A percentile compares a stretch with the other conserved stretches of the same genome.
phyloP scores from a whole-genome alignment of 148 eudicot species.

The Camellia sinensis region DNA sequence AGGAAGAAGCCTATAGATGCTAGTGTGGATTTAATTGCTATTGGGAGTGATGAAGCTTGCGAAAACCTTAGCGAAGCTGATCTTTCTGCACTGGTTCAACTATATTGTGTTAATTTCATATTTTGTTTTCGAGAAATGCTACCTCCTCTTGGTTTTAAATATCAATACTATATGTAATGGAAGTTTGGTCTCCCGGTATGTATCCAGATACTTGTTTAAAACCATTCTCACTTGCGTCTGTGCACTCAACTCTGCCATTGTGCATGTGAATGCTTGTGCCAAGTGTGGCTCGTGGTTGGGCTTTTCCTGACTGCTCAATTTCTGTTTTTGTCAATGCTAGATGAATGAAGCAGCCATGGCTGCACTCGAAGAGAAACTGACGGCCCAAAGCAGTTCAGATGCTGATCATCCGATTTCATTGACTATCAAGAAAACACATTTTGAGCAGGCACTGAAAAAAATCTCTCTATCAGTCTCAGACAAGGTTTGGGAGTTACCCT shows the following conservation, averaged over 20 bases:
- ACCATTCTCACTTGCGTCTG: no score
- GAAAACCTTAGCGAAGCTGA: constrained; percentile 83
- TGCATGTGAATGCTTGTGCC: neutral
- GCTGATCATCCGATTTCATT: neutral
- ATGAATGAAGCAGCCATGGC: constrained; percentile 79
- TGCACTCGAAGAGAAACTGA: constrained; percentile 56
- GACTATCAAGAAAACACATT: constrained; percentile 40
- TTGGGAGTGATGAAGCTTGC: constrained; percentile 53
- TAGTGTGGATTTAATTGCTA: constrained; percentile 61
- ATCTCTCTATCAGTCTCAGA: constrained; percentile 49
- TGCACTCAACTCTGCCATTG: no score
- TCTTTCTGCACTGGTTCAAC: constrained; percentile 71
- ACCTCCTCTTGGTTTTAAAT: no score
- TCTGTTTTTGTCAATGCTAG: constrained; percentile 24
- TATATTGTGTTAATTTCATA: neutral
- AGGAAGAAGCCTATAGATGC: constrained; percentile 64
- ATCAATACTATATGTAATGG: no score
- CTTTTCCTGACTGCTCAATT: neutral
- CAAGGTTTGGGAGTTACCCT: constrained; percentile 26
- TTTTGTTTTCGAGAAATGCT: neutral
- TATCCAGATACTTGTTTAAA: no score
- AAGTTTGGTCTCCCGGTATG: no score
- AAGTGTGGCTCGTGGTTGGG: neutral
- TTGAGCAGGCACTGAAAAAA: constrained; percentile 38
- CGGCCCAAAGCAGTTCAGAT: constrained; percentile 18